Conservation (phyloP, 768 basidiomycete genomes). For the Lactarius hengduanensis region DNA sequence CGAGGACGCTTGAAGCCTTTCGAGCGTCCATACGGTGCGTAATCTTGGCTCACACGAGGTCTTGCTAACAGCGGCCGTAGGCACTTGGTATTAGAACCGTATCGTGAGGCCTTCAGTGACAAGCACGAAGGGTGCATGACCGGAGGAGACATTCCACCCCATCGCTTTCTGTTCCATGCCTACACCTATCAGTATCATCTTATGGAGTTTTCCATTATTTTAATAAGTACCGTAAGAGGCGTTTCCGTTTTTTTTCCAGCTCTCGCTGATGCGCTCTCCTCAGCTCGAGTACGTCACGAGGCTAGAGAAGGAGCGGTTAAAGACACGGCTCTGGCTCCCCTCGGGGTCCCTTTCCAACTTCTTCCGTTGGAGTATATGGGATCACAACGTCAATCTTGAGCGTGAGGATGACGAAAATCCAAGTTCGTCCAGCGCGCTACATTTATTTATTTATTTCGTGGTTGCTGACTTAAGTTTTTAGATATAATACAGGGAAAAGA, state of each 20-base stretch:
- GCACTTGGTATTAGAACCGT: slow-evolving; percentile 59
- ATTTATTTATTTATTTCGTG: background rate
- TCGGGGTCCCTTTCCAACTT: slow-evolving; percentile 37
- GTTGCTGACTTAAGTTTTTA: slow-evolving; percentile 14
- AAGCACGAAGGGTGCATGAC: slow-evolving; percentile 32
- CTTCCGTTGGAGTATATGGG: slow-evolving; percentile 46
- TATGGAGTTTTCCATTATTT: slow-evolving; percentile 38
- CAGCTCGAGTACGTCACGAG: slow-evolving; percentile 58
- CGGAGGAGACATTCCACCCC: slow-evolving; percentile 50
- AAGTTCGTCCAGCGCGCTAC: slow-evolving; percentile 32
- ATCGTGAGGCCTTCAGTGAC: slow-evolving; percentile 49
- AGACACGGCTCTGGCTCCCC: slow-evolving; percentile 58
- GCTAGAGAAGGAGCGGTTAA: slow-evolving; percentile 49
- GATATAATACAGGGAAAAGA: slow-evolving; percentile 61
- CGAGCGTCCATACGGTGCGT: slow-evolving; percentile 49
- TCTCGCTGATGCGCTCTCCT: background rate
- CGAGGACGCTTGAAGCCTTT: slow-evolving; percentile 45
- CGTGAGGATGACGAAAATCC: slow-evolving; percentile 70
- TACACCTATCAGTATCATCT: slow-evolving; percentile 67
- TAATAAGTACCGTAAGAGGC: slow-evolving; percentile 40
- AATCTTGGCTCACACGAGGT: background rate
- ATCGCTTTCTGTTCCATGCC: slow-evolving; percentile 70
- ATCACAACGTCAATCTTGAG: slow-evolving; percentile 44
- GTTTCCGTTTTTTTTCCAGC: background rate
- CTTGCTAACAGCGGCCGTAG: slow-evolving; percentile 29